phyloP scores from a whole-genome alignment of 441 rosid genomes.

The Croton laevigatus region DNA sequence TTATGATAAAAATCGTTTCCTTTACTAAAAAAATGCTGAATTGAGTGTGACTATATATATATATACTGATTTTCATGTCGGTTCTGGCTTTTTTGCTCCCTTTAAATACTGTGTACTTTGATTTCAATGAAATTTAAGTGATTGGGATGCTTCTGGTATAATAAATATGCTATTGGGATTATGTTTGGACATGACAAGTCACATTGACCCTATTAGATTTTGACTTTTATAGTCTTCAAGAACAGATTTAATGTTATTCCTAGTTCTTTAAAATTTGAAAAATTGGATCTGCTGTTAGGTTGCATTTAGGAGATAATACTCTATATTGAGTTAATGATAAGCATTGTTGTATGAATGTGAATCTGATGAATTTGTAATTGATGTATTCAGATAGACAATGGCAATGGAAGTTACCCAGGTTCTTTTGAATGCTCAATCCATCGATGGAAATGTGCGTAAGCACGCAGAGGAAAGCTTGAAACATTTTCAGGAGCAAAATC shows the following conservation, averaged over 20 bases:
- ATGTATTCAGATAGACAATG: conserved; percentile 35
- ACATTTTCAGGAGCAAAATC: conserved; percentile 59
- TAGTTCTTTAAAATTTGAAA: no score
- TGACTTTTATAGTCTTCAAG: no score
- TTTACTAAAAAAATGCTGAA: no score
- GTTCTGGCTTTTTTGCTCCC: neutral
- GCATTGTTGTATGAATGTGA: neutral
- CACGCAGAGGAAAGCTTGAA: conserved; percentile 65
- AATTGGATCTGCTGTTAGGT: conserved; percentile 1
- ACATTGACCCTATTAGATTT: neutral
- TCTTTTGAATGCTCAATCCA: conserved; percentile 48
- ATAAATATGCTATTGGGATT: neutral
- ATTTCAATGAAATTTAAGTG: neutral
- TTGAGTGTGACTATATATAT: no score
- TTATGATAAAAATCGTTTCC: neutral
- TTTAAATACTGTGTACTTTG: neutral
- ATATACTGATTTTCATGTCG: neutral
- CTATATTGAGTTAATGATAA: neutral
- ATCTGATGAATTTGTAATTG: neutral
- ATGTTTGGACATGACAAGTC: neutral
- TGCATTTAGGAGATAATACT: neutral
- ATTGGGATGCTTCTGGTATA: neutral
- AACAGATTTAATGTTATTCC: no score
- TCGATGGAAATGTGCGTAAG: conserved; percentile 46
- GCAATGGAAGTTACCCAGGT: conserved; percentile 62